Percentiles rank a stretch among this genome's conserved stretches.
phyloP scores from a whole-genome alignment of 1,284 basidiomycete genomes.

The Xanthoconium separans region DNA sequence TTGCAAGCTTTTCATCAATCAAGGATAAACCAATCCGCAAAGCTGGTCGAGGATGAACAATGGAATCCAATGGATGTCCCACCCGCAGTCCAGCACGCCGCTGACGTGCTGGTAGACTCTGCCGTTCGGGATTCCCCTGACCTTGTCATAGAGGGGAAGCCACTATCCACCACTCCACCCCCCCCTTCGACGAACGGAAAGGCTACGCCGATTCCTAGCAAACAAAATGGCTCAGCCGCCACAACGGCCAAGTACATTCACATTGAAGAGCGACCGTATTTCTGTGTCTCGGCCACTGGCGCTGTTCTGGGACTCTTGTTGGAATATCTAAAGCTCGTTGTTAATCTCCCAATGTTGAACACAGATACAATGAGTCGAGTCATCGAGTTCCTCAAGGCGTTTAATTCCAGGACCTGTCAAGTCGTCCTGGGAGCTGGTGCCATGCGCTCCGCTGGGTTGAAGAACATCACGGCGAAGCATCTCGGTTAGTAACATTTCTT shows the following conservation, averaged over 20 bases:
- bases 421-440: constrained; percentile 97
- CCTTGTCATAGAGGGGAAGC: constrained; percentile 43
- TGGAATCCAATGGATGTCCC: constrained; percentile 82
- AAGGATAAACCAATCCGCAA: constrained; percentile 82
- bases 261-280: constrained; percentile 84
- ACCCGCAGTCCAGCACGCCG: constrained; percentile 62
- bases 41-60: constrained; percentile 88
- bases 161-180: constrained; percentile 3
- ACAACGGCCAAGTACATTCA: constrained; percentile 67
- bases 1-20: constrained; percentile 83
- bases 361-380: constrained; percentile 93
- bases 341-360: constrained; percentile 86
- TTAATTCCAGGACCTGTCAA: constrained; percentile 98
- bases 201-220: constrained; percentile 23
- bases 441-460: constrained; percentile 95
- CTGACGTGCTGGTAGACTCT: constrained; percentile 74
- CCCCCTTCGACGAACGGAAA: constrained; percentile 23
- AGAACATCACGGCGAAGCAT: constrained; percentile 98
- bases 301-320: constrained; percentile 74
- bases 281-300: constrained; percentile 83
- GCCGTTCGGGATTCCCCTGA: constrained; percentile 82
- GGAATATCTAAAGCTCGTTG: constrained; percentile 87
- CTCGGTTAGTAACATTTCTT: constrained; percentile 54
- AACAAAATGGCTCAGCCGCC: constrained; percentile 31
- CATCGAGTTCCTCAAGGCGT: constrained; percentile 95